These are phyloP conservation scores for Leccinum broughii DNA, from an alignment of 768 basidiomycete genomes.

Conservation along the genomic window DNA sequence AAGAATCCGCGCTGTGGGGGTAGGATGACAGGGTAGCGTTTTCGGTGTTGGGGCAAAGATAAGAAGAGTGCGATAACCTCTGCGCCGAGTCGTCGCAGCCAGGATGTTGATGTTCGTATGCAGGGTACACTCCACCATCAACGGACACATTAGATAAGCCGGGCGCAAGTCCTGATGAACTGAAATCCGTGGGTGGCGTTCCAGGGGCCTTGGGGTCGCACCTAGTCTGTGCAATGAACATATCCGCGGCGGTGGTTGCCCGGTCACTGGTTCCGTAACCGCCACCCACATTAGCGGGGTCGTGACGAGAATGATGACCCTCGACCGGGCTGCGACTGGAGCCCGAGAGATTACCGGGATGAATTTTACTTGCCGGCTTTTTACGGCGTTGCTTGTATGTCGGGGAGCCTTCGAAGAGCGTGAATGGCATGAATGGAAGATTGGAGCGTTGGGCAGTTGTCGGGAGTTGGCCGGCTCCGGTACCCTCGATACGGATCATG, in stretches of 20 bases:
- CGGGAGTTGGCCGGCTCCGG: constrained; percentile 15
- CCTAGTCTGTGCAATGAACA: constrained; percentile 63
- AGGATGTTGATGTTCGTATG: constrained; percentile 23
- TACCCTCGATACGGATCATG: constrained; percentile 29
- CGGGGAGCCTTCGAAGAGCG: constrained; percentile 82
- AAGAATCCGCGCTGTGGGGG: constrained; percentile 20
- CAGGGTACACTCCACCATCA: constrained; percentile 20
- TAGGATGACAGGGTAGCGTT: constrained; percentile 20
- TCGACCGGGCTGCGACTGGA: constrained; percentile 29
- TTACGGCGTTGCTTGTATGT: constrained; percentile 89
- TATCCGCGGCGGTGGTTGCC: constrained; percentile 57
- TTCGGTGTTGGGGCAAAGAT: constrained; percentile 19
- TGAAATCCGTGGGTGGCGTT: constrained; percentile 21
- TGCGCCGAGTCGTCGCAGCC: constrained; percentile 19
- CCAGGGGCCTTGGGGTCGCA: constrained; percentile 45
- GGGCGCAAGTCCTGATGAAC: constrained; percentile 21
- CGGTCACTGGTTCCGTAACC: constrained; percentile 34
- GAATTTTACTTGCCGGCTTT: constrained; percentile 51
- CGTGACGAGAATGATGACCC: constrained; percentile 16
- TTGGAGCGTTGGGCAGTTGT: constrained; percentile 21
- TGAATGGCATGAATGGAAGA: constrained; percentile 59
- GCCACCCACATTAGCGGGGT: constrained; percentile 18
- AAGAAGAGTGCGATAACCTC: constrained; percentile 18
- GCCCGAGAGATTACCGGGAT: constrained; percentile 28
- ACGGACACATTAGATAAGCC: constrained; percentile 23